Conservation (phyloP, 148 eudicot species). For the Silene latifolia region DNA sequence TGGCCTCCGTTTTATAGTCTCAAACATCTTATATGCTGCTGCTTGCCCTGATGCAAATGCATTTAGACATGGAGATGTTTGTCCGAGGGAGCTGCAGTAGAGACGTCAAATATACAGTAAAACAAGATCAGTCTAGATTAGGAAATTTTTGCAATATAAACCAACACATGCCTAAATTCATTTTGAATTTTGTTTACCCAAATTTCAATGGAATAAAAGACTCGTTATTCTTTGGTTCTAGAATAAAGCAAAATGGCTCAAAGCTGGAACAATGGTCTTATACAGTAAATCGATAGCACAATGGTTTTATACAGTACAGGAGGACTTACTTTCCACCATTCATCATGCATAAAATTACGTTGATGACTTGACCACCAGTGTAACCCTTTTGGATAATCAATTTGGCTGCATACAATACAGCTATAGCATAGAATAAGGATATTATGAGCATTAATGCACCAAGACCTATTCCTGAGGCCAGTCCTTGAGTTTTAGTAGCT, state of each 20-base stretch:
- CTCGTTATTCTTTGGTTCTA: no score
- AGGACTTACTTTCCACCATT: conserved; percentile 64
- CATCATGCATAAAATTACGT: conserved; percentile 69
- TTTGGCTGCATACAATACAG: conserved; percentile 72
- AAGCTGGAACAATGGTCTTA: no score
- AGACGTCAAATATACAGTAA: background rate
- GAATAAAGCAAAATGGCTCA: no score
- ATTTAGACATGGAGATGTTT: conserved; percentile 59
- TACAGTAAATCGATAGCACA: no score
- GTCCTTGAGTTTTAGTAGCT: conserved; percentile 52
- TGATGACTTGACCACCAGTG: conserved; percentile 68
- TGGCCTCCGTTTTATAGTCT: conserved; percentile 60
- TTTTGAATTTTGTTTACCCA: no score
- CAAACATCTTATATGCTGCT: conserved; percentile 85
- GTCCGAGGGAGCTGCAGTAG: conserved; percentile 62
- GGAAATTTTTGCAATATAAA: no score
- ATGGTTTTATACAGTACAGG: background rate
- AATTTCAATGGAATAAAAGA: no score
- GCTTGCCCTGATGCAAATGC: conserved; percentile 81
- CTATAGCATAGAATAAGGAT: conserved; percentile 49
- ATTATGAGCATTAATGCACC: conserved; percentile 43
- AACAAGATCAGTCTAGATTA: no score
- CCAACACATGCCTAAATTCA: no score
- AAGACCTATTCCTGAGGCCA: conserved; percentile 67
- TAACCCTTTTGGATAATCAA: conserved; percentile 62